These are phyloP conservation scores for Lactarius tabidus DNA, from an alignment of 768 basidiomycete genomes.

Conservation along the genomic window DNA sequence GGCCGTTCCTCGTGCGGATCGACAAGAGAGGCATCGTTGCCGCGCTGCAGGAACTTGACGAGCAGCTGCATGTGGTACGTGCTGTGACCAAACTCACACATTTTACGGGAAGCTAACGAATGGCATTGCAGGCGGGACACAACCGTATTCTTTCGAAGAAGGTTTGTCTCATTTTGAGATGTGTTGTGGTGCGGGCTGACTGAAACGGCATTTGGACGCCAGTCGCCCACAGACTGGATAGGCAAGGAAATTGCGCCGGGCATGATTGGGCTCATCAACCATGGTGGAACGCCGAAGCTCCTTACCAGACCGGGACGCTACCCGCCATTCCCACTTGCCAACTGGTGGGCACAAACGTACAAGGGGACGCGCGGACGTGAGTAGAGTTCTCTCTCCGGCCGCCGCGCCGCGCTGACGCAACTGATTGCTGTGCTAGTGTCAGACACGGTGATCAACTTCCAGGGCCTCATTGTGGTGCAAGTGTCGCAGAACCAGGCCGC, in stretches of 20 bases:
- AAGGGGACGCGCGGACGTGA: constrained; percentile 61
- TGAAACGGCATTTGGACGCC: neutral
- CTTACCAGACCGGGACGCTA: constrained; percentile 73
- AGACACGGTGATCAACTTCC: constrained; percentile 77
- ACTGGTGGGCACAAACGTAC: constrained; percentile 84
- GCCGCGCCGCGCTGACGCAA: too few relatives aligned
- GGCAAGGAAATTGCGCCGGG: constrained; percentile 73
- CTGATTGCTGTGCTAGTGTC: constrained; percentile 46
- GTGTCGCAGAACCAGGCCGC: constrained; percentile 85
- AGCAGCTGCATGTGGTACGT: constrained; percentile 51
- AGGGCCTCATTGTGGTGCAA: constrained; percentile 79
- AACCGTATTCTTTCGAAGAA: constrained; percentile 61
- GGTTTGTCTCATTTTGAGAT: constrained; percentile 29
- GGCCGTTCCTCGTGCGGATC: constrained; percentile 71
- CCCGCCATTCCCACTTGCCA: constrained; percentile 67
- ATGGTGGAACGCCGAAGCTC: constrained; percentile 78
- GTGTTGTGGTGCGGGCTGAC: neutral
- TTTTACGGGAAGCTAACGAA: neutral
- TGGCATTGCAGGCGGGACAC: constrained; percentile 46
- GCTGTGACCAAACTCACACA: neutral
- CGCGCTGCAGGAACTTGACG: constrained; percentile 68
- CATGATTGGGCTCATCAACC: constrained; percentile 67
- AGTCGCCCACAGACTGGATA: constrained; percentile 63
- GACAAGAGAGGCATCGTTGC: constrained; percentile 60
- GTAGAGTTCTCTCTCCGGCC: constrained; percentile 27